Evolutionary conservation across 2,329 filamentous ascomycete genomes (phyloP), one percentile per base, ranked within the genome.

Genomic region (Alternaria dauci): DNA sequence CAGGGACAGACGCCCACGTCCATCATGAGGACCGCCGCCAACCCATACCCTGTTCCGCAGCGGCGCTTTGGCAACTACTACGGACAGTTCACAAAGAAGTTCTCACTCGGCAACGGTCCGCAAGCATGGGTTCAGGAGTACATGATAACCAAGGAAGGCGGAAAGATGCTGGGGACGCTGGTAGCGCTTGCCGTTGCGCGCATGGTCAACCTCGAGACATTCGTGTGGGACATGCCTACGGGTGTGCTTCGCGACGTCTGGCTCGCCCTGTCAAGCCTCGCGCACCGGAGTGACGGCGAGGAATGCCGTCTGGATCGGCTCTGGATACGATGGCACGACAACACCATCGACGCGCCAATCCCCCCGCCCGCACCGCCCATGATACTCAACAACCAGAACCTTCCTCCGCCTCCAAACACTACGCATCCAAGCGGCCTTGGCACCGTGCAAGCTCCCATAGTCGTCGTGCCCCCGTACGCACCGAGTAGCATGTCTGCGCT

Each of bases 181-280:
- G 91, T 93, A 12, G 91, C 91, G 9, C 80, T 94, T 65, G 91
- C 91, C 12, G 84, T 95, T n/a, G 88, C 89, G 43, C 89, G 91
- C 63, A 95, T 95, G 92, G 82, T 88, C 52, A 92, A 92, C 71
- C 83, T 96, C 39, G 92, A 95, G 78, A 89, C 88, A 0, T 95
- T 95, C 71, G 84, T 92, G 3, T 95, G 92, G 92, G 92, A 96
- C 72, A 94, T 95, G 92, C 92, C 92, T 0, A 95, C 92, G 0
- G 92, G 92, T 1, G 90, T 95, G 18, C 80, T 93, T 54, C 86
- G 91, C 54, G 91, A 94, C 74, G 90, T 94, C 28, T 95, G 93
- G 86, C 86, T 93, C 73, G 89, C 91, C 23, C 83, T 96, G 47
- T 88, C 89, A 1, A 92, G 90, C 5, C 81, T 93, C 12, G 88